These are phyloP conservation scores for Panaeolus cyanescens DNA, from an alignment of 768 basidiomycete genomes.

Conservation along the genomic window DNA sequence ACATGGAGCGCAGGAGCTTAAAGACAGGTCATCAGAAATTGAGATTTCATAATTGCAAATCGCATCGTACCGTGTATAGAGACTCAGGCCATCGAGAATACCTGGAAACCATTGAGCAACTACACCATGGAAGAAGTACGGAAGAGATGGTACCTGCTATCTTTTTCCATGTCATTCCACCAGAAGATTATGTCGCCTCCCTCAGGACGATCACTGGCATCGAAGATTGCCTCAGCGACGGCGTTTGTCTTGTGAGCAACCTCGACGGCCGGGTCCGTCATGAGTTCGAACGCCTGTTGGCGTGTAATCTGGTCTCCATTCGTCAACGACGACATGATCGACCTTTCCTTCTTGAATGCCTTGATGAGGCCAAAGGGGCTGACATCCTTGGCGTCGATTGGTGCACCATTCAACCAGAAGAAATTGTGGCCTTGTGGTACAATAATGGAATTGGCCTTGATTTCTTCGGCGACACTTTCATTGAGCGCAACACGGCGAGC, in stretches of 20 bases:
- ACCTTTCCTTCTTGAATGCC: constrained; percentile 73
- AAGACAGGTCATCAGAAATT: neutral
- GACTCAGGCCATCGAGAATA: constrained; percentile 56
- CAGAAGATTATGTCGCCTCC: constrained; percentile 75
- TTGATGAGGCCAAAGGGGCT: constrained; percentile 73
- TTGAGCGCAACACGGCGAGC: constrained; percentile 67
- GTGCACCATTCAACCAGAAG: constrained; percentile 83
- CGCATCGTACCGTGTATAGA: constrained; percentile 46
- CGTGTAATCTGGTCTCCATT: constrained; percentile 59
- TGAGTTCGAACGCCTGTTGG: constrained; percentile 67
- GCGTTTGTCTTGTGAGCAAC: constrained; percentile 48
- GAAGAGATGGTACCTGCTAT: constrained; percentile 54
- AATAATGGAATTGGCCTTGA: constrained; percentile 56
- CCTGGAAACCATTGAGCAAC: constrained; percentile 25
- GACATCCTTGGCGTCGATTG: constrained; percentile 61
- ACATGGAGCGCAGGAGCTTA: constrained; percentile 76
- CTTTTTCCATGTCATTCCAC: constrained; percentile 92
- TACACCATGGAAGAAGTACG: neutral
- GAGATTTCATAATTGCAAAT: neutral
- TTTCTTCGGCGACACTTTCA: constrained; percentile 51
- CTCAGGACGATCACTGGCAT: constrained; percentile 86
- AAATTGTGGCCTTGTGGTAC: constrained; percentile 54
- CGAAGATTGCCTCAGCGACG: constrained; percentile 76
- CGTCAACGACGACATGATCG: constrained; percentile 57
- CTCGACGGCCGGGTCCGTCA: constrained; percentile 66